Conservation (phyloP, 176 grass and related monocot species). For the Oryza punctata region DNA sequence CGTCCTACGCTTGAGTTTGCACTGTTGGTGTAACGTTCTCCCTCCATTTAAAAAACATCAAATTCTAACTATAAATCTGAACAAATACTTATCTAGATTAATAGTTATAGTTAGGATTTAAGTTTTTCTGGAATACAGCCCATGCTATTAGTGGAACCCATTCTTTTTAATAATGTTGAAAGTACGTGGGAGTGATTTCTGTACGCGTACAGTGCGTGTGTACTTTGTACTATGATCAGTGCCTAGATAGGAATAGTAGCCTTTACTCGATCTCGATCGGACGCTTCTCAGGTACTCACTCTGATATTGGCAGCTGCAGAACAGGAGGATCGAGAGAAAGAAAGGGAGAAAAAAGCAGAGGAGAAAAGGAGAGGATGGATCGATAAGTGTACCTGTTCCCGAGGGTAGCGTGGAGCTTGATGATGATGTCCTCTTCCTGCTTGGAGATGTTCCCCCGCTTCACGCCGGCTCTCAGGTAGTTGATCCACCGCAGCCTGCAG, state of each 20-base stretch:
- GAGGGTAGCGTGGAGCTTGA: slow-evolving; percentile 77
- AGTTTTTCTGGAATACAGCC: too few relatives aligned
- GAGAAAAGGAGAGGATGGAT: neutral
- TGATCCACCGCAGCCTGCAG: slow-evolving; percentile 80
- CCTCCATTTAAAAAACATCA: too few relatives aligned
- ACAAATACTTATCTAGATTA: too few relatives aligned
- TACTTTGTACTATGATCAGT: neutral
- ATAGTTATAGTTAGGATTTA: too few relatives aligned
- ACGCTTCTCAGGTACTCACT: neutral
- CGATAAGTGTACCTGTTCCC: slow-evolving; percentile 66
- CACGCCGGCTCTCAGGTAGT: slow-evolving; percentile 69
- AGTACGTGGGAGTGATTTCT: neutral
- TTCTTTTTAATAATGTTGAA: neutral
- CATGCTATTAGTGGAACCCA: neutral
- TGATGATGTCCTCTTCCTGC: slow-evolving; percentile 79
- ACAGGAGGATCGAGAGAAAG: too few relatives aligned
- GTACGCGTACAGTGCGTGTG: neutral
- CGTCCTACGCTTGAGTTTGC: neutral
- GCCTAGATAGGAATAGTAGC: too few relatives aligned
- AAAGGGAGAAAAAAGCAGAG: neutral
- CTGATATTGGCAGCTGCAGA: neutral
- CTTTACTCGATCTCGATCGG: neutral
- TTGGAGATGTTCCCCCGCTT: slow-evolving; percentile 81
- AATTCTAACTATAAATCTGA: too few relatives aligned
- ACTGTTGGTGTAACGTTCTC: neutral